These are phyloP conservation scores for Camelina sativa DNA, from an alignment of 345 rosid genomes.

Conservation along the genomic window DNA sequence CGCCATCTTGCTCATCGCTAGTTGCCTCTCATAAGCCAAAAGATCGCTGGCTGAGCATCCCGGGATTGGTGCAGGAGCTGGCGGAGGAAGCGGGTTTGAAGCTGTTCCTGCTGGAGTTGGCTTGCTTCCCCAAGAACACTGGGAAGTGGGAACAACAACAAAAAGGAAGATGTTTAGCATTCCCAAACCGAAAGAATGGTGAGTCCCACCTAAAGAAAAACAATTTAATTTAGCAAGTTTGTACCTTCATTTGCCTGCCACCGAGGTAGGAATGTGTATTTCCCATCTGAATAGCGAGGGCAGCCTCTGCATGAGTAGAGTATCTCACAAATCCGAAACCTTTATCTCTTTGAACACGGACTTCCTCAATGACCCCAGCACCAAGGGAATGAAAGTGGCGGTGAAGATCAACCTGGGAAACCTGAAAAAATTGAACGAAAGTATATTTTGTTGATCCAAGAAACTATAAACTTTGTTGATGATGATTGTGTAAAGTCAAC, in stretches of 20 bases:
- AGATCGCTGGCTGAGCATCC: conserved; percentile 56
- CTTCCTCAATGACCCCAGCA: conserved; percentile 57
- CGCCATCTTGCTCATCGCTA: conserved; percentile 63
- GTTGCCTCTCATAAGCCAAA: conserved; percentile 56
- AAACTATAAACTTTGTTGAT: background rate
- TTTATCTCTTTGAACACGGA: conserved; percentile 60
- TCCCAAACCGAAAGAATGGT: background rate
- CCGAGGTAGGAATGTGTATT: conserved; percentile 46
- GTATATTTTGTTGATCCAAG: background rate
- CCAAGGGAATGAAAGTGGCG: conserved; percentile 59
- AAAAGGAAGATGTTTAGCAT: background rate
- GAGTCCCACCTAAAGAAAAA: background rate
- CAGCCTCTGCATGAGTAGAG: conserved; percentile 55
- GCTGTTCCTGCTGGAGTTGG: conserved; percentile 62
- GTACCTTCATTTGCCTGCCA: conserved; percentile 57
- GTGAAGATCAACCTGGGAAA: conserved; percentile 57
- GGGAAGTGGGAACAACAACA: conserved; percentile 34
- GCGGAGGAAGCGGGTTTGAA: conserved; percentile 50
- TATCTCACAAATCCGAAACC: conserved; percentile 64
- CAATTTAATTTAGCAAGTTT: background rate
- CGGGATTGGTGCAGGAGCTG: conserved; percentile 41
- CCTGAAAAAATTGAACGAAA: conserved; percentile 31
- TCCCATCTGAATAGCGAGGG: conserved; percentile 55
- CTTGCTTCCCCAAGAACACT: conserved; percentile 71
- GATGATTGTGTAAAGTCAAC: background rate